These are phyloP conservation scores for Remersonia thermophila DNA, from an alignment of 2,329 filamentous ascomycete genomes.

Conservation along the genomic window DNA sequence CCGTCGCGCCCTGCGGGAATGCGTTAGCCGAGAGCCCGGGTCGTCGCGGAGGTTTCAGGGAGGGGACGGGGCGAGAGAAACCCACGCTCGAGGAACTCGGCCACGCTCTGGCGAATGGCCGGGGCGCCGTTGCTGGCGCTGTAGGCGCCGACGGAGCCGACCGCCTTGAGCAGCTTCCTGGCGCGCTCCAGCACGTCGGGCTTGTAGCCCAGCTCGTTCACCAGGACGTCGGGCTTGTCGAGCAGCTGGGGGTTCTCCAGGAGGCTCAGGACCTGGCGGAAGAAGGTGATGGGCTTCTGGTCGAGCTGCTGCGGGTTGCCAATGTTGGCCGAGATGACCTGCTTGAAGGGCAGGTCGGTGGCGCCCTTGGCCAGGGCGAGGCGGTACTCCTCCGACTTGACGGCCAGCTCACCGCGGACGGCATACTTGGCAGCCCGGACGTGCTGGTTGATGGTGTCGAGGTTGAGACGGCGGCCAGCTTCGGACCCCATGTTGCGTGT, in stretches of 20 bases:
- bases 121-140: constrained; percentile 85
- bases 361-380: constrained; percentile 53
- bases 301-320: constrained; percentile 98
- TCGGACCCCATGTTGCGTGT: constrained; percentile 26
- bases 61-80: constrained; percentile 10
- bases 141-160: constrained; percentile 91
- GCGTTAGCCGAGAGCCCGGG: too few relatives aligned
- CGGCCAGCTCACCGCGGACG: constrained; percentile 87
- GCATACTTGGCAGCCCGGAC: constrained; percentile 86
- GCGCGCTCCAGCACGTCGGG: constrained; percentile 79
- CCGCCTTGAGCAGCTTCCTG: constrained; percentile 63
- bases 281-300: constrained; percentile 98
- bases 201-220: constrained; percentile 71
- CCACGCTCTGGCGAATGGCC: constrained; percentile 77
- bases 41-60: constrained; percentile 1
- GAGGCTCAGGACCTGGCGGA: constrained; percentile 88
- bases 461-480: constrained; percentile 41
- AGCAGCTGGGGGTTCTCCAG: constrained; percentile 82
- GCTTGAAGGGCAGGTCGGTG: constrained; percentile 62
- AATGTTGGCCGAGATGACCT: constrained; percentile 95
- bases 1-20: constrained; percentile 60
- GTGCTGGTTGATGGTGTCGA: constrained; percentile 86
- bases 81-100: constrained; percentile 80
- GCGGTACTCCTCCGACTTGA: constrained; percentile 85
- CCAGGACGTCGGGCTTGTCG: constrained; percentile 68